Conservation (phyloP, 768 basidiomycete species). For the Hygrophorus russula region DNA sequence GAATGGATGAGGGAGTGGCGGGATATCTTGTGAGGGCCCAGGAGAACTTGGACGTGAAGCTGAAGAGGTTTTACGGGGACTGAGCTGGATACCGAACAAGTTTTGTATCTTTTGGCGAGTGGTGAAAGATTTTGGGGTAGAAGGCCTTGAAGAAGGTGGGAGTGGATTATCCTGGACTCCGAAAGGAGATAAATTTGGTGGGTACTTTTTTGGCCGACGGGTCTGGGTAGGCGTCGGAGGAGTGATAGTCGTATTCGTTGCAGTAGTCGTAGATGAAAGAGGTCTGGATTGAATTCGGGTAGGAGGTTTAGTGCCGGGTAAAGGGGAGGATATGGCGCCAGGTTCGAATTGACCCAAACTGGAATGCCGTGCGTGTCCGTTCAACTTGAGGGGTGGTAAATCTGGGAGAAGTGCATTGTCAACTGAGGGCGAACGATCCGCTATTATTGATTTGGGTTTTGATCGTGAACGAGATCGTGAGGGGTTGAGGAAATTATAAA, state of each 20-base stretch:
- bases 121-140: constrained; percentile 24
- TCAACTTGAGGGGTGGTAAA: constrained; percentile 8
- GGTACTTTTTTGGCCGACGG: constrained; percentile 16
- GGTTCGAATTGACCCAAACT: background rate
- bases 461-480: constrained; percentile 44
- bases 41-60: constrained; percentile 20
- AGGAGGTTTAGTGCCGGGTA: constrained; percentile 30
- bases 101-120: constrained; percentile 32
- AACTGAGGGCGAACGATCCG: constrained; percentile 10
- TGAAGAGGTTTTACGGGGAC: constrained; percentile 27
- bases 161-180: constrained; percentile 1
- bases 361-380: constrained; percentile 6
- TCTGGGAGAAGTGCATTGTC: constrained; percentile 13
- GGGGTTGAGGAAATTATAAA: constrained; percentile 43
- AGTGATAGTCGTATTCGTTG: constrained; percentile 49
- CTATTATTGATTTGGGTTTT: constrained; percentile 34
- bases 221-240: constrained; percentile 36
- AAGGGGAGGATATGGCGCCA: background rate
- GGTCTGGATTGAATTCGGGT: constrained; percentile 48
- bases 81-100: constrained; percentile 33
- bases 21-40: constrained; percentile 13
- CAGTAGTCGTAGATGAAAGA: constrained; percentile 52
- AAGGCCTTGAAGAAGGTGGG: constrained; percentile 13
- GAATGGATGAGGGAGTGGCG: constrained; percentile 14
- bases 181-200: constrained; percentile 16